Evolutionary conservation across 192 early-diverging fungal genomes (phyloP), one percentile per base, ranked within the genome.

Genomic region (Backusella liffmaniae): DNA sequence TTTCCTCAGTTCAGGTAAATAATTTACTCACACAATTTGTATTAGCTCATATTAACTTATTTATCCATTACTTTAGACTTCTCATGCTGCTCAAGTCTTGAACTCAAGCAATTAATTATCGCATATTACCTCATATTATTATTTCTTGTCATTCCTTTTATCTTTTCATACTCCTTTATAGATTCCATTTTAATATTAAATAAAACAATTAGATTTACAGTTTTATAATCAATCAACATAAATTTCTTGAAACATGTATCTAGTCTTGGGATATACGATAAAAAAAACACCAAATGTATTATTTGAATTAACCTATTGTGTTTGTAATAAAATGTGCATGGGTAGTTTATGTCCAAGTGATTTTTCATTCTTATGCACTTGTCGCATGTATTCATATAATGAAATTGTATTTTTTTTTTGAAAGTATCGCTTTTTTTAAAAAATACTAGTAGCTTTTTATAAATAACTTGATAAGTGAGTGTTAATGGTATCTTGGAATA

Each of bases 1-100:
- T 92, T 75, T 88, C 88, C 80, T 90, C 89, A 72, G 88, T 88
- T 65, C 91, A 92, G 85, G 88, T 70, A 56, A 70, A 53, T 36
- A 73, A 66, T 56, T 44, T 4, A 44, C 3, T 44, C 1, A 15
- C 5, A 15, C 4, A 44, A 44, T 16, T 44, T 44, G 3, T 4
- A 44, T 16, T 44, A 16, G 12, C 4, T 44, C 15, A 44, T 44
- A 44, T 5, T 44, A 18, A 44, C 18, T n/a, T 49, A 49, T 62
- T 62, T 39, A 39, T 32, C 32, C 3, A 53, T 62, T 62, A 13
- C 0, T 62, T 62, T 62, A 62, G 56, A 62, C 56, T 29, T 62
- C 56, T 67, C 74, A 76, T 46, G 74, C 74, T 76, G 74, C 74
- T 70, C 74, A 68, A 49, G 67, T 76, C 46, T 68, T 76, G 74